A percentile compares a stretch with the other conserved stretches of the same genome.
Conservation (phyloP, 768 basidiomycete genomes). For the Phlebiopsis flavidoalba region DNA sequence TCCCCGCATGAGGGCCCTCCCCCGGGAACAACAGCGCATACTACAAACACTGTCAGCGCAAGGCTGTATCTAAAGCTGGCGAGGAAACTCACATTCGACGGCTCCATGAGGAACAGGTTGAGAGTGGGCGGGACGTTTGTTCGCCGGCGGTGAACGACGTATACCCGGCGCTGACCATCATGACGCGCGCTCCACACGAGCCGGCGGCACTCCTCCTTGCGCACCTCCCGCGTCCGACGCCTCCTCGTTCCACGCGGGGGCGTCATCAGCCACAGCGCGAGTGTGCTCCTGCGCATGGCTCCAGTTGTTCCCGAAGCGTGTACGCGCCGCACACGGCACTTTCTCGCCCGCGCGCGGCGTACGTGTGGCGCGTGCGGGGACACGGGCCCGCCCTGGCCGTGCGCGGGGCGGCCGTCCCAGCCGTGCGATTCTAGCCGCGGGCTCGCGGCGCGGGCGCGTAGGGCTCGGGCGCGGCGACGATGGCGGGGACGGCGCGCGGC, state of each 20-base stretch:
- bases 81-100: conserved; percentile 55
- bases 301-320: conserved; percentile 49
- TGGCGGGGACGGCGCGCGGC: conserved; percentile 44
- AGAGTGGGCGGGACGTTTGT: conserved; percentile 21
- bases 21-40: conserved; percentile 73
- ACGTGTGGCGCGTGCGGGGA: not conserved
- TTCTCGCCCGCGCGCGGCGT: not conserved
- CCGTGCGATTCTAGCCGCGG: conserved; percentile 7
- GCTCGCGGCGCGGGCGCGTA: not conserved
- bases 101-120: conserved; percentile 56
- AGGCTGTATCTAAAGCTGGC: no score
- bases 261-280: conserved; percentile 59
- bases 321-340: conserved; percentile 31
- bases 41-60: conserved; percentile 27
- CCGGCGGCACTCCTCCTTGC: conserved; percentile 66
- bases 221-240: conserved; percentile 61
- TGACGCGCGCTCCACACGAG: conserved; percentile 70
- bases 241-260: conserved; percentile 59
- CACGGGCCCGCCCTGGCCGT: conserved; percentile 1
- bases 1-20: conserved; percentile 46
- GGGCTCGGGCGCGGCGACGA: conserved; percentile 16
- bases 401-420: conserved; percentile 3
- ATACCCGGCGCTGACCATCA: conserved; percentile 59
- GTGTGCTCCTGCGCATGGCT: conserved; percentile 44
- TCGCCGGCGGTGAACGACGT: conserved; percentile 53